Conservation (phyloP, 805 yeast species). For the Ogataea pini region DNA sequence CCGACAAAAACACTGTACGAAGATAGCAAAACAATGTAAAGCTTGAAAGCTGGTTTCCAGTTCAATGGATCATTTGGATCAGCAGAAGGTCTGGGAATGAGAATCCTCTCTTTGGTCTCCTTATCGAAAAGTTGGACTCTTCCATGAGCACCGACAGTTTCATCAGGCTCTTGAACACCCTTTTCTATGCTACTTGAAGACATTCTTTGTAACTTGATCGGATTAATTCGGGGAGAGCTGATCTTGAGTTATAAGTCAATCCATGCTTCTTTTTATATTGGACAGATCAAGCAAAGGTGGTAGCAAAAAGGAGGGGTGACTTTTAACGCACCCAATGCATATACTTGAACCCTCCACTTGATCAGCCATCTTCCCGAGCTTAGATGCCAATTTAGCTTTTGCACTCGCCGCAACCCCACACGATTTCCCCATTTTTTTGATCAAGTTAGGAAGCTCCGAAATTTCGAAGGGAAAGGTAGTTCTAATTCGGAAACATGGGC, state of each 20-base stretch:
- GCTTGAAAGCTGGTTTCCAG: conserved; percentile 42
- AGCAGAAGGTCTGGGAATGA: conserved; percentile 64
- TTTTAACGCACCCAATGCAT: no score
- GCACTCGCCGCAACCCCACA: conserved; percentile 1
- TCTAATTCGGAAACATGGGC: conserved; percentile 44
- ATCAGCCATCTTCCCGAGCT: neutral
- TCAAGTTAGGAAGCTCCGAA: conserved; percentile 1
- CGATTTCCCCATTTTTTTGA: conserved; percentile 1
- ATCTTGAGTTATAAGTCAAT: no score
- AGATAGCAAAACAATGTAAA: conserved; percentile 9
- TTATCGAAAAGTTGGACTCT: conserved; percentile 11
- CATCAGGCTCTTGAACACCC: neutral
- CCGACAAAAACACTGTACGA: conserved; percentile 14
- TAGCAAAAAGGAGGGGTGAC: neutral
- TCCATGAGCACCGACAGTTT: conserved; percentile 3
- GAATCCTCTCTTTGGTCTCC: conserved; percentile 27
- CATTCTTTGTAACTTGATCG: neutral
- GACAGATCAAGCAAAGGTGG: no score
- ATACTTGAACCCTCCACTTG: neutral
- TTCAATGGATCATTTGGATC: conserved; percentile 71
- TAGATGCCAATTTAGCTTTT: neutral
- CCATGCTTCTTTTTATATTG: no score
- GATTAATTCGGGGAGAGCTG: no score
- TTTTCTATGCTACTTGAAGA: conserved; percentile 14
- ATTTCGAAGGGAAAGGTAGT: conserved; percentile 7